Percentiles rank a stretch among this genome's conserved stretches.
Conservation (phyloP, 768 basidiomycete species). For the Amanita thiersii region DNA sequence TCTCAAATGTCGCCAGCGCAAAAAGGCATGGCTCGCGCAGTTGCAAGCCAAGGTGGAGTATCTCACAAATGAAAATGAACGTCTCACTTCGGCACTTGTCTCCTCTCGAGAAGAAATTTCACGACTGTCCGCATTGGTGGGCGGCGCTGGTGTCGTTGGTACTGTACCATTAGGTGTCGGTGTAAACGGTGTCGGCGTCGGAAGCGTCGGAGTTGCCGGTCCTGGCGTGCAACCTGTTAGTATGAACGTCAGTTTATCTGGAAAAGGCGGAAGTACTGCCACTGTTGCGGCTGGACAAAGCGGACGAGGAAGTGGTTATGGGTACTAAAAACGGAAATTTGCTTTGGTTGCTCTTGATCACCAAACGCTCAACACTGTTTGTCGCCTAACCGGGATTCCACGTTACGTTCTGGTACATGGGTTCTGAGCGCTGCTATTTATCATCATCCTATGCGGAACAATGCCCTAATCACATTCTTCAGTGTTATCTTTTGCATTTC, state of each 20-base stretch:
- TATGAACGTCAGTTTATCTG: slow-evolving; percentile 34
- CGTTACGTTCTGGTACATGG: slow-evolving; percentile 1
- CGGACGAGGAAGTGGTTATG: slow-evolving; percentile 29
- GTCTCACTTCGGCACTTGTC: slow-evolving; percentile 79
- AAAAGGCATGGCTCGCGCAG: slow-evolving; percentile 94
- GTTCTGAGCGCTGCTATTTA: slow-evolving; percentile 2
- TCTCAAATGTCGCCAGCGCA: slow-evolving; percentile 97
- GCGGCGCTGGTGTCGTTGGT: slow-evolving; percentile 49
- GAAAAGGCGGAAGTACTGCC: slow-evolving; percentile 18
- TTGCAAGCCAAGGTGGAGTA: slow-evolving; percentile 93
- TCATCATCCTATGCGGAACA: slow-evolving; percentile 6
- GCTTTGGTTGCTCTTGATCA: no score
- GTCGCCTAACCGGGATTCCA: background rate
- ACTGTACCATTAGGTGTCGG: slow-evolving; percentile 20
- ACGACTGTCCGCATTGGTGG: slow-evolving; percentile 67
- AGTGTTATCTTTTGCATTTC: background rate
- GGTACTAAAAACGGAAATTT: no score
- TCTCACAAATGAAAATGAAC: slow-evolving; percentile 90
- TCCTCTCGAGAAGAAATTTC: slow-evolving; percentile 89
- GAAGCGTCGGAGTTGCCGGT: slow-evolving; percentile 17
- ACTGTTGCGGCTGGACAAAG: slow-evolving; percentile 21
- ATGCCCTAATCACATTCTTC: no score
- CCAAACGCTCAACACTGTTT: slow-evolving; percentile 5
- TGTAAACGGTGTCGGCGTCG: slow-evolving; percentile 14
- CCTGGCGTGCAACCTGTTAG: slow-evolving; percentile 34